Base-by-base conservation (phyloP, 2,329 filamentous ascomycete species). In the Aspergillus tubingensis region DNA sequence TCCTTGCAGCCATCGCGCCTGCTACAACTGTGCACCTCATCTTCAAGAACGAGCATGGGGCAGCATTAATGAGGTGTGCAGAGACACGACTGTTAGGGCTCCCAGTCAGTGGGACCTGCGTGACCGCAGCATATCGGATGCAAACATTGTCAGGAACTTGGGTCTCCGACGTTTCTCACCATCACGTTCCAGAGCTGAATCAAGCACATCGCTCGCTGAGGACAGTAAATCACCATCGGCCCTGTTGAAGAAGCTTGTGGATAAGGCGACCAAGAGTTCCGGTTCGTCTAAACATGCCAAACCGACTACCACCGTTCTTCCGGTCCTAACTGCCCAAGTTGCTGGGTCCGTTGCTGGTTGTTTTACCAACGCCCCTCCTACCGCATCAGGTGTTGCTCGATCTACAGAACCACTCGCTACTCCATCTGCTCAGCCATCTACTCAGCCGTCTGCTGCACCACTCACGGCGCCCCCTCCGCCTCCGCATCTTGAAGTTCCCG, bases 21-120 rank as follows among this genome's bases (percentile, higher is more conserved):
- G 66, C 36, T 58, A 62, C 38, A 50, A 56, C 19, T 73, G 70
- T 38, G 56, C 60, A 19, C 52, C 50, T n/a, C 50, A 48, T 13
- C 59, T 63, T 5, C 56, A 62, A n/a, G 80, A 83, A 48, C 77
- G 81, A 3, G 66, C 78, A 36, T 82, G 74, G 67, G 72, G 74
- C 7, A 80, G 79, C 27, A 77, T 85, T 62, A 74, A 79, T 48
- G 64, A 56, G 11, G 72, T 83, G 36, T 71, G 80, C 23, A 72
- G 68, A 27, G 74, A 77, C 27, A 59, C 60, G 4, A 49, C 62
- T 36, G 67, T 61, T 32, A 62, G 58, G 8, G 52, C 63, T n/a
- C 69, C 72, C 27, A 65, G 60, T 17, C 61, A 66, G 43, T 74
- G 71, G 60, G 74, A 76, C 41, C 54, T 75, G 8, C 60, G 68